Evolutionary conservation across 2,329 filamentous ascomycete species (phyloP).

Genomic region (Xylogone sp.): DNA sequence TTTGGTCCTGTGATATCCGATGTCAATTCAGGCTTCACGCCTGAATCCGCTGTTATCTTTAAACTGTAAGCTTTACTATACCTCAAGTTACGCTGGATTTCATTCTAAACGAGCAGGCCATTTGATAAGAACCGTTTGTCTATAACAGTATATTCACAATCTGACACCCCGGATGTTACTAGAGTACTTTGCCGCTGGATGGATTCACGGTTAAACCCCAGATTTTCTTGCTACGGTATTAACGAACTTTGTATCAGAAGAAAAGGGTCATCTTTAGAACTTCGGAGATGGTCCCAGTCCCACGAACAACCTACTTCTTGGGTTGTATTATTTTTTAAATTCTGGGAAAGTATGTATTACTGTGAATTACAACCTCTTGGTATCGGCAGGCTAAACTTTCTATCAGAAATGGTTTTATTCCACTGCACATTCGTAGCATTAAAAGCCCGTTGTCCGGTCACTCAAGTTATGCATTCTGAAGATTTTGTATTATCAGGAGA

Average conservation of each 20-base stretch:
- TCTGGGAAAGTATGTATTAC: slow-evolving; percentile 51
- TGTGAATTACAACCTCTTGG: slow-evolving; percentile 13
- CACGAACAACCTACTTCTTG: slow-evolving; percentile 45
- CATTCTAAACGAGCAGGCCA: slow-evolving; percentile 31
- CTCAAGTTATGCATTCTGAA: slow-evolving; percentile 37
- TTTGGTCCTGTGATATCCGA: slow-evolving; percentile 42
- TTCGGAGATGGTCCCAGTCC: slow-evolving; percentile 48
- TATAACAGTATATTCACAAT: slow-evolving; percentile 47
- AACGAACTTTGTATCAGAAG: slow-evolving; percentile 52
- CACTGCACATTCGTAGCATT: slow-evolving; percentile 55
- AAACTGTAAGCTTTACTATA: slow-evolving; percentile 41
- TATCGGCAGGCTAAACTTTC: neutral
- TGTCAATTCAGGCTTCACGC: slow-evolving; percentile 40
- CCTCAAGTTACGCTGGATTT: neutral
- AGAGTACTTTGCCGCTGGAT: slow-evolving; percentile 28
- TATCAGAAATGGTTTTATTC: slow-evolving; percentile 55
- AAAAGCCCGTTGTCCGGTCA: slow-evolving; percentile 47
- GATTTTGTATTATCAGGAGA: slow-evolving; percentile 48
- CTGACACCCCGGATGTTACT: slow-evolving; percentile 28
- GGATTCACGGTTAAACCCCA: slow-evolving; percentile 20
- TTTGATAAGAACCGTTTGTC: slow-evolving; percentile 54
- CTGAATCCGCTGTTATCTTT: slow-evolving; percentile 48
- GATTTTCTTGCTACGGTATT: slow-evolving; percentile 46
- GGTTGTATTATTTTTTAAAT: slow-evolving; percentile 53
- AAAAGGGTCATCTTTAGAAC: slow-evolving; percentile 42